Evolutionary conservation across 192 early-diverging fungal genomes (phyloP), one percentile per base, ranked within the genome.

Genomic region (Coemansia sp.): DNA sequence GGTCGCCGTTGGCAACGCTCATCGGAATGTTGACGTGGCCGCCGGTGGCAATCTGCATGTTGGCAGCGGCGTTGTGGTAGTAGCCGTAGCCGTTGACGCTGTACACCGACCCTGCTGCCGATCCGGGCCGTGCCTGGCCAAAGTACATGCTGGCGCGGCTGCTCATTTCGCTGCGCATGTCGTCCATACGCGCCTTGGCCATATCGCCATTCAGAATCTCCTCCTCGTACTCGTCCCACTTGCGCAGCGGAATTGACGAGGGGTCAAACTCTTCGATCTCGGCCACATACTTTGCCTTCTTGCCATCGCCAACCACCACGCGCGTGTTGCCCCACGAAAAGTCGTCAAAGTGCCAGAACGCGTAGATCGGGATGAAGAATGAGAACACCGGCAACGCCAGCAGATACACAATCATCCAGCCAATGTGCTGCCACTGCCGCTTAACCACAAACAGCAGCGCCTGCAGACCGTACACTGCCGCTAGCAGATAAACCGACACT

Each of bases 281-380:
- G 45, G 79, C 83, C 55, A 76, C 68, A 43, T 67, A 79, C 22
- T 82, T 78, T 30, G 76, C 44, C 64, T 80, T 86, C 58, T 83
- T 87, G 66, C 92, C 91, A 38, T 89, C 88, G 62, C 91, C 88
- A 14, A 92, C 82, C 8, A 95, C 92, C 44, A 90, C 49, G 74
- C 96, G 89, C 23, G 96, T 99, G 70, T 93, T 96, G 64, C 95
- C 97, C 97, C 97, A 99, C 26, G 92, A 95, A 60, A 99, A 99
- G 70, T 99, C 94, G 71, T 99, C 97, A 80, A 98, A 95, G 82
- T 97, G 94, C 97, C 97, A 99, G 84, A 97, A 99, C 5, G 97
- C 82, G 59, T 99, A 99, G 28, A 93, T 60, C 23, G 89, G 90
- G 45, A 91, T 84, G 45, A 85, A 88, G 64, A 91, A 87, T n/a